These are phyloP conservation scores for Phytopythium ostracodes DNA, from an alignment of 352 stramenopile genomes.

Conservation along the genomic window DNA sequence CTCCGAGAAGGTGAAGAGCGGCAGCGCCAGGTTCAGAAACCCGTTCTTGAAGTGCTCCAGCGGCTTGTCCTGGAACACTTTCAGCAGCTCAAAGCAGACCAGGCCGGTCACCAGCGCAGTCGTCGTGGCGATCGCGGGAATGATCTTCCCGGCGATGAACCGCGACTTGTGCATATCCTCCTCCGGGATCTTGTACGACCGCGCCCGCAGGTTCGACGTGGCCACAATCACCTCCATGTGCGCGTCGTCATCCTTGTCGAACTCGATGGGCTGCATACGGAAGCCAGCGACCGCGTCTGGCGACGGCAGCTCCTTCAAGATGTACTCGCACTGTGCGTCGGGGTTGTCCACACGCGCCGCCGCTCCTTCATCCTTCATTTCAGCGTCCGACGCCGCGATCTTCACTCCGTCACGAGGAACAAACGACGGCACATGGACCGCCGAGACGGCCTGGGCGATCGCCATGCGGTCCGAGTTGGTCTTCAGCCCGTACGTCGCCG, in stretches of 20 bases:
- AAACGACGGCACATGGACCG: constrained; percentile 93
- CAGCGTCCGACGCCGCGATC: constrained; percentile 97
- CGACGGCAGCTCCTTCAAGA: constrained; percentile 85
- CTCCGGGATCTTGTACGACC: constrained; percentile 98
- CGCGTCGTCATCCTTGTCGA: constrained; percentile 98
- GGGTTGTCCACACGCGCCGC: constrained; percentile 51
- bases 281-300: constrained; percentile 82
- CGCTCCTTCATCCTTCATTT: constrained; percentile 87
- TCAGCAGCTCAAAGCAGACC: constrained; percentile 98
- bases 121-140: constrained; percentile 99
- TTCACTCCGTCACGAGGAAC: constrained; percentile 94
- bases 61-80: constrained; percentile 88
- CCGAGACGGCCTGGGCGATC: constrained; percentile 75
- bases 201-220: constrained; percentile 95
- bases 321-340: constrained; percentile 65
- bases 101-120: constrained; percentile 98
- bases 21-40: constrained; percentile 98
- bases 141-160: constrained; percentile 99
- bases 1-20: constrained; percentile 98
- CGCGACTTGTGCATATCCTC: constrained; percentile 97
- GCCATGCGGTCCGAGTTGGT: constrained; percentile 42
- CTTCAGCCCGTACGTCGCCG: constrained; percentile 93
- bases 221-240: constrained; percentile 98
- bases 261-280: constrained; percentile 94
- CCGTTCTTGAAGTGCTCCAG: constrained; percentile 98